phyloP scores from a whole-genome alignment of 1,284 basidiomycete species.

The Porogramme epimiltina region DNA sequence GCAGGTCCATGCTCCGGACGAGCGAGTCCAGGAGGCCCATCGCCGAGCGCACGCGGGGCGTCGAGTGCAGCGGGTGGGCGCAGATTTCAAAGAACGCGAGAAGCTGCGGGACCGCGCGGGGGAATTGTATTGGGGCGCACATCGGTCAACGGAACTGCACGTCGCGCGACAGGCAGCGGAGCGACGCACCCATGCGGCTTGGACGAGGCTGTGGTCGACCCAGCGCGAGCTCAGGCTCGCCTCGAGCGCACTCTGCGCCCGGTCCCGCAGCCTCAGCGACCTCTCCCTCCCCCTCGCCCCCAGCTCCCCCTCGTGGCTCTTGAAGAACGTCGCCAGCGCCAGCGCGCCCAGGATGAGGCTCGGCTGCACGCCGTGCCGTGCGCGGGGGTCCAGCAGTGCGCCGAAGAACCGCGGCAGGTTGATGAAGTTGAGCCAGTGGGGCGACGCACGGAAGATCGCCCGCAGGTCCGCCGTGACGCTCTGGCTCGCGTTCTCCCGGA shows the following conservation, averaged over 20 bases:
- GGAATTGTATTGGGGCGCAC: not conserved
- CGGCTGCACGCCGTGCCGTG: conserved; percentile 63
- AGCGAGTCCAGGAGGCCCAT: conserved; percentile 66
- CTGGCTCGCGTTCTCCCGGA: conserved; percentile 47
- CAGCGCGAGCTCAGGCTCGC: conserved; percentile 68
- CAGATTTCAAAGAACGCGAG: conserved; percentile 72
- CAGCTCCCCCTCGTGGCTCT: conserved; percentile 62
- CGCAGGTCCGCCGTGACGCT: conserved; percentile 60
- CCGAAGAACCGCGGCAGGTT: conserved; percentile 68
- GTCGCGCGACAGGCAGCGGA: not conserved
- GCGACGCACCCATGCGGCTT: conserved; percentile 70
- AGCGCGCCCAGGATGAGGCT: conserved; percentile 66
- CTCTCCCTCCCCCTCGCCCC: conserved; percentile 46
- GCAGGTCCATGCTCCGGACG: conserved; percentile 61
- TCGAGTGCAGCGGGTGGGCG: conserved; percentile 61
- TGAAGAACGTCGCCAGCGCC: conserved; percentile 65
- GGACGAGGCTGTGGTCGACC: conserved; percentile 70
- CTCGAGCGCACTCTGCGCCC: conserved; percentile 71
- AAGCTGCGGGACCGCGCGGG: conserved; percentile 42
- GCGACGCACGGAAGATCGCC: conserved; percentile 63
- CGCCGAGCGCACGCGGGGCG: conserved; percentile 54
- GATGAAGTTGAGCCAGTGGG: conserved; percentile 74
- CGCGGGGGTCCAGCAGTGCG: conserved; percentile 55
- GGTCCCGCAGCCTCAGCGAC: conserved; percentile 60
- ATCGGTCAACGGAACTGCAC: not conserved